These are phyloP conservation scores for Pythium guiyangense DNA, from an alignment of 352 stramenopile genomes.

Conservation along the genomic window DNA sequence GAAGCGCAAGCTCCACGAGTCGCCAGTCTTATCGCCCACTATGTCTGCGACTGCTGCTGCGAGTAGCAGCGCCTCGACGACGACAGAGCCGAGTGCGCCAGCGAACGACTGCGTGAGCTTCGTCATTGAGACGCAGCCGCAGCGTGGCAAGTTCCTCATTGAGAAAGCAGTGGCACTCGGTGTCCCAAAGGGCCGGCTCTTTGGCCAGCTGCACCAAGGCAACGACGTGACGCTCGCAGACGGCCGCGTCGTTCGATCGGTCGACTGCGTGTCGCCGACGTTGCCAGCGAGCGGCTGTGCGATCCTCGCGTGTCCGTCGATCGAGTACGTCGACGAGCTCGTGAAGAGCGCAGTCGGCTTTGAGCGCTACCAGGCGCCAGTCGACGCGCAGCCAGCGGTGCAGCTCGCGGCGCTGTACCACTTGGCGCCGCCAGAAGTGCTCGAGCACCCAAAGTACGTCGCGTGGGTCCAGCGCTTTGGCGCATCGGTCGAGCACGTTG, in stretches of 20 bases:
- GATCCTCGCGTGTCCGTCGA: slow-evolving; percentile 56
- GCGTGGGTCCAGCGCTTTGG: slow-evolving; percentile 61
- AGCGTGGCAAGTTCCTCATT: slow-evolving; percentile 79
- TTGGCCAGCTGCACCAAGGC: slow-evolving; percentile 73
- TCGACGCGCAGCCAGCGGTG: slow-evolving; percentile 18
- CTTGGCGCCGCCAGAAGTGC: slow-evolving; percentile 35
- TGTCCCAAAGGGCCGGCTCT: slow-evolving; percentile 73
- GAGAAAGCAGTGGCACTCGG: slow-evolving; percentile 59
- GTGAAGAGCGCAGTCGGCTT: slow-evolving; percentile 33
- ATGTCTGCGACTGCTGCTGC: not conserved
- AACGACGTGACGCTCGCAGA: slow-evolving; percentile 72
- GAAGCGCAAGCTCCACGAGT: slow-evolving; percentile 56
- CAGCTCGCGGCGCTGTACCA: slow-evolving; percentile 67
- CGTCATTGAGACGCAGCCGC: slow-evolving; percentile 62
- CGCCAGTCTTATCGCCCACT: too few species aligned
- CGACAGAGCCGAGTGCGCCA: not conserved
- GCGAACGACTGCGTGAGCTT: slow-evolving; percentile 58
- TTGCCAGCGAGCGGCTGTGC: slow-evolving; percentile 43
- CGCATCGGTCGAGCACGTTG: slow-evolving; percentile 46
- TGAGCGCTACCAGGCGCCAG: slow-evolving; percentile 31
- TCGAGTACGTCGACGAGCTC: slow-evolving; percentile 58
- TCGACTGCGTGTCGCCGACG: slow-evolving; percentile 67
- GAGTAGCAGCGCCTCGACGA: slow-evolving; percentile 3
- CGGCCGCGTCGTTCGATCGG: slow-evolving; percentile 52
- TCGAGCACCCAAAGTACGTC: slow-evolving; percentile 52